phyloP scores from a whole-genome alignment of 2,329 filamentous ascomycete species.

The Zopfia rhizophila region DNA sequence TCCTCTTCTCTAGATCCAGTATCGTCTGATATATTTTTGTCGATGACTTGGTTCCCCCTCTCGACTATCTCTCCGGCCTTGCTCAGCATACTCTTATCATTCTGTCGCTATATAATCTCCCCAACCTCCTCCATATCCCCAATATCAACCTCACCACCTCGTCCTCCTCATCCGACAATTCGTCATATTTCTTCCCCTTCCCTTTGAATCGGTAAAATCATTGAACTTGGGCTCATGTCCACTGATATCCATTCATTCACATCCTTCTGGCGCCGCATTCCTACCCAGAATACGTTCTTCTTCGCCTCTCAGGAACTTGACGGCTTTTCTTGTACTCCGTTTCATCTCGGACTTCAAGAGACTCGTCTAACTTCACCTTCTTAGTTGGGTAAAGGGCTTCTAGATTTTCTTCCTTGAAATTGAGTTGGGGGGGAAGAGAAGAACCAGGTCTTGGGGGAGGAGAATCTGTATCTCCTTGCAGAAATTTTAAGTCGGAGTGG shows the following conservation, averaged over 20 bases:
- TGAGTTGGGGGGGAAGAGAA: neutral
- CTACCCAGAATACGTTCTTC: constrained; percentile 37
- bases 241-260: constrained; percentile 41
- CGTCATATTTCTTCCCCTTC: constrained; percentile 29
- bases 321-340: constrained; percentile 7
- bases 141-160: too few relatives aligned
- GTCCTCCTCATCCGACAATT: constrained; percentile 29
- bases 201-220: constrained; percentile 40
- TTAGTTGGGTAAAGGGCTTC: constrained; percentile 9
- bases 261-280: constrained; percentile 35
- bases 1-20: too few relatives aligned
- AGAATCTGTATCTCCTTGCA: neutral
- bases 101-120: too few relatives aligned
- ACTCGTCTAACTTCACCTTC: constrained; percentile 18
- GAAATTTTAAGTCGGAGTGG: neutral
- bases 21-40: too few relatives aligned
- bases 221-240: constrained; percentile 28
- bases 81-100: too few relatives aligned
- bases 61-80: too few relatives aligned
- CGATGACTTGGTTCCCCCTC: too few relatives aligned
- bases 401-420: constrained; percentile 28
- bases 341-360: constrained; percentile 14
- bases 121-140: too few relatives aligned
- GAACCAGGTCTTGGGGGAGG: constrained; percentile 10
- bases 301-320: constrained; percentile 22